Conservation (phyloP, 208 protist species). For the Acanthamoeba quina region DNA sequence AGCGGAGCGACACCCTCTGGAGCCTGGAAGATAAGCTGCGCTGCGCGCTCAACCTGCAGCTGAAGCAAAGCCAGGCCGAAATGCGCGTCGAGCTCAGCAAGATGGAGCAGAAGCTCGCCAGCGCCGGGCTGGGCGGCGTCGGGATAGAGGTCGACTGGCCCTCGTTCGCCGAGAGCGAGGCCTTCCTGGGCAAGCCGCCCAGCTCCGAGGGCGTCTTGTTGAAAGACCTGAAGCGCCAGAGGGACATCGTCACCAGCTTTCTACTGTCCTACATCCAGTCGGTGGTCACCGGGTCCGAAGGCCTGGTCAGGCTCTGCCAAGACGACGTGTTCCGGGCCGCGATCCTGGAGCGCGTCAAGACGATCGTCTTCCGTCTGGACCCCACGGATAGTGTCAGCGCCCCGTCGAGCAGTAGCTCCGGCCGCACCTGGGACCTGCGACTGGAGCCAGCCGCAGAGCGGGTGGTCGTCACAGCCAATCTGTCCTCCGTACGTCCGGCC, state of each 20-base stretch:
- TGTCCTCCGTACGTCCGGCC: constrained; percentile 3
- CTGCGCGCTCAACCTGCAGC: neutral
- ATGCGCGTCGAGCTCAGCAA: neutral
- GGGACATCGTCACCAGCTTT: neutral
- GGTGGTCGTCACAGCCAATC: neutral
- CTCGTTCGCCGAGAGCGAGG: neutral
- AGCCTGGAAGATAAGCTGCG: neutral
- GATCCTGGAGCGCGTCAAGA: neutral
- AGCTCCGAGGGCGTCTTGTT: neutral
- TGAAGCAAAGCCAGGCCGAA: neutral
- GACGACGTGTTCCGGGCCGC: neutral
- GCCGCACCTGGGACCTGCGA: neutral
- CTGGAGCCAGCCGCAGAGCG: neutral
- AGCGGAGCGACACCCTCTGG: neutral
- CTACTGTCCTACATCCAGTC: neutral
- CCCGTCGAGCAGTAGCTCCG: neutral
- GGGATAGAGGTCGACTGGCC: neutral
- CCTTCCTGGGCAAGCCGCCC: neutral
- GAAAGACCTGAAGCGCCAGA: neutral
- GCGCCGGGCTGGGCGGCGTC: neutral
- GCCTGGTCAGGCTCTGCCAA: neutral
- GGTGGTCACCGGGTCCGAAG: neutral
- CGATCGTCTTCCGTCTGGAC: constrained; percentile 10
- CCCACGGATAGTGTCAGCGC: neutral
- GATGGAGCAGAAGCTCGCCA: neutral